These are phyloP conservation scores for Metschnikowia gelsemii DNA, from an alignment of 805 yeast genomes.

Conservation along the genomic window DNA sequence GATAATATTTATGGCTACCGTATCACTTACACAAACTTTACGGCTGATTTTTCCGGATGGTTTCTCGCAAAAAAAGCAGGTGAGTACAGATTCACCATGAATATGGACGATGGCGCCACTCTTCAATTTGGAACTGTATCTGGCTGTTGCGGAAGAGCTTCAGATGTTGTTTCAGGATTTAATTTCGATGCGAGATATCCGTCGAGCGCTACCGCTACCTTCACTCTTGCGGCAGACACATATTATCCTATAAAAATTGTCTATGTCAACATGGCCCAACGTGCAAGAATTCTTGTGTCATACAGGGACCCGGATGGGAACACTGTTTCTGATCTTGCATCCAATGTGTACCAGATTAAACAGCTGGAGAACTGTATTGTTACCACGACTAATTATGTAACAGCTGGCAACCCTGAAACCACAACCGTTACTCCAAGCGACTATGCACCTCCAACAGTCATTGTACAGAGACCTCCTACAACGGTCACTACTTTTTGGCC, in stretches of 20 bases:
- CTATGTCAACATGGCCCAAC: not conserved
- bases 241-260: slow-evolving; percentile 9
- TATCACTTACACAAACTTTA: slow-evolving; percentile 7
- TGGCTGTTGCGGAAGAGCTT: slow-evolving; percentile 13
- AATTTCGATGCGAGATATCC: slow-evolving; percentile 2
- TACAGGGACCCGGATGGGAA: not conserved
- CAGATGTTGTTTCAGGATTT: slow-evolving; percentile 4
- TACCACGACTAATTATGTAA: not conserved
- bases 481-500: not conserved
- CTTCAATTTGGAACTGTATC: slow-evolving; percentile 13
- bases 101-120: slow-evolving; percentile 16
- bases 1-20: slow-evolving; percentile 5
- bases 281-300: not conserved
- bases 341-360: slow-evolving; percentile 1
- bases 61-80: slow-evolving; percentile 12
- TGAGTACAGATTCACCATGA: slow-evolving; percentile 10
- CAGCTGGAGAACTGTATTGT: not conserved
- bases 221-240: slow-evolving; percentile 4
- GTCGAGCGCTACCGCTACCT: slow-evolving; percentile 1
- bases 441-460: not conserved
- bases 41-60: slow-evolving; percentile 13
- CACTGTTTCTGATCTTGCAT: slow-evolving; percentile 2
- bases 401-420: not conserved
- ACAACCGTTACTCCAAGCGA: not conserved
- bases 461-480: not conserved